These are phyloP conservation scores for Solanum microdontum DNA, from an alignment of 257 asterid genomes.

Conservation along the genomic window DNA sequence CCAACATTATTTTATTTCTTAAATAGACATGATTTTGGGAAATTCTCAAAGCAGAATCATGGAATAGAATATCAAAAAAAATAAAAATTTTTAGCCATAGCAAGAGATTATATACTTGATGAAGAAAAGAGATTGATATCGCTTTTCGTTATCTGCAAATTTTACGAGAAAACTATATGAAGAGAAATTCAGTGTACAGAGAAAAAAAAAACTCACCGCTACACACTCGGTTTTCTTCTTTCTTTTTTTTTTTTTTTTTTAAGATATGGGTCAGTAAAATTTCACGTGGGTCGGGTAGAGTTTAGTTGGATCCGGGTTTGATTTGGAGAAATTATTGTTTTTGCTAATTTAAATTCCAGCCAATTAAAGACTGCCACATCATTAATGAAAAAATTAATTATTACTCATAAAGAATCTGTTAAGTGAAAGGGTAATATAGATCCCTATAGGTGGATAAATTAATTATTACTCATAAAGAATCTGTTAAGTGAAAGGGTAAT, in stretches of 20 bases:
- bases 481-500: too few species aligned
- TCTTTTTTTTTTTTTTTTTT: accelerated
- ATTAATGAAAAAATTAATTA: too few species aligned
- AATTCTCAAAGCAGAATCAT: background rate
- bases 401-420: too few species aligned
- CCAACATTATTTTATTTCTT: background rate
- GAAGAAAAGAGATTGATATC: background rate
- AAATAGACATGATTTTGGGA: background rate
- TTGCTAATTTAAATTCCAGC: too few species aligned
- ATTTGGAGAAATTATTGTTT: too few species aligned
- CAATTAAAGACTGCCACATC: too few species aligned
- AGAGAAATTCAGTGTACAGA: background rate
- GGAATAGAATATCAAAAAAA: background rate
- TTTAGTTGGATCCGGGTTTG: too few species aligned
- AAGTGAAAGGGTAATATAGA: too few species aligned
- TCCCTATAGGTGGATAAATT: too few species aligned
- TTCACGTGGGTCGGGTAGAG: too few species aligned
- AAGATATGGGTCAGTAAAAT: too few species aligned
- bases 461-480: too few species aligned
- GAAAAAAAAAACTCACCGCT: background rate
- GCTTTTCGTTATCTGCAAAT: background rate
- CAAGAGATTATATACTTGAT: background rate
- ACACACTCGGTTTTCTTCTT: background rate
- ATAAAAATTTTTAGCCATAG: background rate
- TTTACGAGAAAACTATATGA: background rate